These are phyloP conservation scores for Dothistroma septosporum DNA, from an alignment of 2,329 filamentous ascomycete genomes.

Conservation along the genomic window DNA sequence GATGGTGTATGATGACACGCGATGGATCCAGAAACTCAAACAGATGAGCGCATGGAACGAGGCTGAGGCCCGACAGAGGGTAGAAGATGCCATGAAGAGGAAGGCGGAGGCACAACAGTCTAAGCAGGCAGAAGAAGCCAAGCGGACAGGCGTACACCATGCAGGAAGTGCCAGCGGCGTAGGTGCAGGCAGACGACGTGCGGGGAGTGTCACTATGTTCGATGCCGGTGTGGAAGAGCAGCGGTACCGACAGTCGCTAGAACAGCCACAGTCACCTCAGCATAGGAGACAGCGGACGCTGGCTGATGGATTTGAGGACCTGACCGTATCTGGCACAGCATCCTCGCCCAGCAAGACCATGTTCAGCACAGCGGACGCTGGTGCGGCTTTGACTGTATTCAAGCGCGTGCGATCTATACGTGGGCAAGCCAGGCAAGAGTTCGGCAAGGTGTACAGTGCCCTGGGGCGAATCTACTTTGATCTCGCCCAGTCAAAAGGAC, in stretches of 20 bases:
- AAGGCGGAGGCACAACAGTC: slow-evolving; percentile 55
- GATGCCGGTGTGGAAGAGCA: slow-evolving; percentile 68
- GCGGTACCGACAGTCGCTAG: slow-evolving; percentile 44
- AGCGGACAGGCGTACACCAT: slow-evolving; percentile 33
- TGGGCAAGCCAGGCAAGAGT: slow-evolving; percentile 82
- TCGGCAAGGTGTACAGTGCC: slow-evolving; percentile 83
- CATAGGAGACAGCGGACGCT: slow-evolving; percentile 34
- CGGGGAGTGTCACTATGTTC: slow-evolving; percentile 61
- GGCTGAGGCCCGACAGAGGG: slow-evolving; percentile 71
- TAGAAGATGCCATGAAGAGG: slow-evolving; percentile 63
- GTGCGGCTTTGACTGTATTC: slow-evolving; percentile 65
- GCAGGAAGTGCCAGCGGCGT: slow-evolving; percentile 37
- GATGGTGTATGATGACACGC: slow-evolving; percentile 97
- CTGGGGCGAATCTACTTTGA: slow-evolving; percentile 86
- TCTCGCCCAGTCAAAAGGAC: slow-evolving; percentile 65
- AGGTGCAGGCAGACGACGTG: slow-evolving; percentile 32
- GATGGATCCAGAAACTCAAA: slow-evolving; percentile 84
- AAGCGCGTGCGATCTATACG: slow-evolving; percentile 70
- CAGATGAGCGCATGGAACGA: slow-evolving; percentile 93
- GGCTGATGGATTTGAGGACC: slow-evolving; percentile 75
- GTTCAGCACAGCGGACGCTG: slow-evolving; percentile 49
- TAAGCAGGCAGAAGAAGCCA: slow-evolving; percentile 40
- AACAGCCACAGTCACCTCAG: slow-evolving; percentile 28
- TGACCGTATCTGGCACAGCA: slow-evolving; percentile 50
- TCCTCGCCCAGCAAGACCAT: slow-evolving; percentile 7